A percentile compares a stretch with the other conserved stretches of the same genome.
These are phyloP conservation scores for Nannochloropsis gaditana DNA, from an alignment of 108 stramenopile species.

Conservation along the genomic window DNA sequence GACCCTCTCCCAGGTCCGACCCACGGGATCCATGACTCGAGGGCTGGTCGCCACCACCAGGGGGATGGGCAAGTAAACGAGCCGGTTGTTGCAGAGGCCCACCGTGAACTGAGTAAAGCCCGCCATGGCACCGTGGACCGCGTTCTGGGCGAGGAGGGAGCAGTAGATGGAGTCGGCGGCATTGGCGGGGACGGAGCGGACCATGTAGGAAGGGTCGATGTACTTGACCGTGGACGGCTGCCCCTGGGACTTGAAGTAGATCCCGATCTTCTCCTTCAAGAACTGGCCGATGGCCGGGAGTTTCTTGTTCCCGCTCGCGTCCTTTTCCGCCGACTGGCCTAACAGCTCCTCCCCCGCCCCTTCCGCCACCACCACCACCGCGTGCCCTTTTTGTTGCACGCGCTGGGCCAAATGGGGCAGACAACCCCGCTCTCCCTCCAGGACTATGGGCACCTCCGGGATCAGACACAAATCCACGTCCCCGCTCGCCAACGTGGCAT, in stretches of 20 bases:
- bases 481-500: conserved; percentile 72
- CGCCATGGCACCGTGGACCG: conserved; percentile 97
- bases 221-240: conserved; percentile 70
- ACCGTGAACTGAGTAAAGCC: conserved; percentile 92
- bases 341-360: conserved; percentile 94
- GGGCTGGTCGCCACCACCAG: conserved; percentile 84
- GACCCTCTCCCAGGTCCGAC: conserved; percentile 94
- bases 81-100: conserved; percentile 88
- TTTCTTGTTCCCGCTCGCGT: conserved; percentile 91
- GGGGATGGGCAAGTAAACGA: conserved; percentile 79
- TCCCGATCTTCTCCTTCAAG: conserved; percentile 68
- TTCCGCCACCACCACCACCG: conserved; percentile 95
- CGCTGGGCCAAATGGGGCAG: conserved; percentile 72
- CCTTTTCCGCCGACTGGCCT: conserved; percentile 71
- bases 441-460: conserved; percentile 85
- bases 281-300: conserved; percentile 85
- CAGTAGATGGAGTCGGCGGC: conserved; percentile 87
- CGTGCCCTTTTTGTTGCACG: conserved; percentile 85
- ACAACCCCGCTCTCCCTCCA: conserved; percentile 82
- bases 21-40: conserved; percentile 76
- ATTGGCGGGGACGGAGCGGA: conserved; percentile 91
- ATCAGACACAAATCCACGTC: conserved; percentile 91
- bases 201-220: conserved; percentile 97
- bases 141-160: conserved; percentile 93
- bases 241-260: conserved; percentile 61